A percentile compares a stretch with the other conserved stretches of the same genome.
Conservation (phyloP, 139 green algal species). For the Chlorella sp. region DNA sequence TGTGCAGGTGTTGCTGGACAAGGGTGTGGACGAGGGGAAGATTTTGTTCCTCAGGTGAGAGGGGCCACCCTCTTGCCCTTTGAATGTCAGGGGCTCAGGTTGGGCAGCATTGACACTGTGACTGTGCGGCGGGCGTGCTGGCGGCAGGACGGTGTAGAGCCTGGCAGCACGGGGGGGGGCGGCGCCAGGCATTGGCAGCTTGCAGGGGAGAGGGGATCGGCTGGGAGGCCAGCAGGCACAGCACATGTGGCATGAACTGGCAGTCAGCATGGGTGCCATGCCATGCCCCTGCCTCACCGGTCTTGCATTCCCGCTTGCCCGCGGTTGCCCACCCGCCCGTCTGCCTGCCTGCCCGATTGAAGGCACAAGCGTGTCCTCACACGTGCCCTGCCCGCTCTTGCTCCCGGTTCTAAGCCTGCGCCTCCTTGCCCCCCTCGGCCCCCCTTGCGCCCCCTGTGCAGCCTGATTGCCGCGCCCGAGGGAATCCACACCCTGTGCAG, state of each 20-base stretch:
- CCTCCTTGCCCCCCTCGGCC: not conserved
- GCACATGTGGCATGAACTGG: too few species aligned
- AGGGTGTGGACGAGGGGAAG: conserved; percentile 86
- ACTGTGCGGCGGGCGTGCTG: too few species aligned
- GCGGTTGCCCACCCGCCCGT: not conserved
- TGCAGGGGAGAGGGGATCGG: too few species aligned
- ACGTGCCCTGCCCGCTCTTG: too few species aligned
- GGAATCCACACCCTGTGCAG: conserved; percentile 86
- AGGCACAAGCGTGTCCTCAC: too few species aligned
- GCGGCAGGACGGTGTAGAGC: not conserved
- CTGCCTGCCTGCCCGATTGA: too few species aligned
- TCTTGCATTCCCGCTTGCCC: not conserved
- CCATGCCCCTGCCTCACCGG: too few species aligned
- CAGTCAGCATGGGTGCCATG: too few species aligned
- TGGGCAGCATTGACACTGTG: too few species aligned
- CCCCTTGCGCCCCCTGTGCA: not conserved
- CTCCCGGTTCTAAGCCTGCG: not conserved
- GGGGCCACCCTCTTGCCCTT: not conserved
- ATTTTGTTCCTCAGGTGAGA: conserved; percentile 89
- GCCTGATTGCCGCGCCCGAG: conserved; percentile 92
- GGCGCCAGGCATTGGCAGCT: too few species aligned
- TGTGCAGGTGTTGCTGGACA: conserved; percentile 83
- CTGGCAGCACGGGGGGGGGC: too few species aligned
- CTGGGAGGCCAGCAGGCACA: not conserved
- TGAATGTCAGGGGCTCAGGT: not conserved